Base-by-base conservation (phyloP, 225 moss, liverwort and hornwort genomes). In the Ulota crispa region DNA sequence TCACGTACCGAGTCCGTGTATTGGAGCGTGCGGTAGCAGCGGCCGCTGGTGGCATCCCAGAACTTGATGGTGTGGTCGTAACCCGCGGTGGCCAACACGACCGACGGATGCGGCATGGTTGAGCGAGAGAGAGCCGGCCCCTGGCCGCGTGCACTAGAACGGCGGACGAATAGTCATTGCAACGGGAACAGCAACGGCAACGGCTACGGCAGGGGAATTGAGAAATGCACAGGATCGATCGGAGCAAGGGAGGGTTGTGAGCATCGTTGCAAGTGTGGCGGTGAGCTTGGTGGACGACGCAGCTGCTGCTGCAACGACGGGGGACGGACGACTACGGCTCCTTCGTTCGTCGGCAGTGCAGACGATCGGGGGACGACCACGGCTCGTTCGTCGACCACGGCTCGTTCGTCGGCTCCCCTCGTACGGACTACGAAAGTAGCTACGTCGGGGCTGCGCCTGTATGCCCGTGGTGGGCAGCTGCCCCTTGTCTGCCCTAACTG, bases 61-160 rank as follows among this genome's bases (percentile, higher is more conserved):
- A 98, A 98, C 72, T 95, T 92, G 83, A 98, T 98, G 69, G 97
- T 94, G 76, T 98, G 97, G 85, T 98, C 97, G 87, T 98, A 98
- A 63, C 95, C 95, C 67, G 93, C 97, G 76, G 97, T 98, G 81
- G 97, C 97, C 89, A 98, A 81, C 54, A 98, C 95, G n/a, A 97
- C 97, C 52, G 95, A 95, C 75, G 93, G 93, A 65, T 95, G 94
- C 82, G 97, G 97, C 97, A 97, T 97, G 76, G 52, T 75, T 23
- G 70, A 70, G n/a, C 7, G 45, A 4, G 12, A 14, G 36, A 11
- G 19, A 78, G 70, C 47, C 61, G 73, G 54, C 50, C 50, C 42
- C 13, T 39, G 39, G 39, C 39, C 60, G 24, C 60, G 16, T 24
- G 69, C 55, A 20, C 64, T 72, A 80, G 31, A 34, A 14, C 68